Percentiles rank a stretch among this genome's conserved stretches.
Evolutionary conservation across 257 asterid genomes (phyloP).

Genomic region (Scutellaria minor): DNA sequence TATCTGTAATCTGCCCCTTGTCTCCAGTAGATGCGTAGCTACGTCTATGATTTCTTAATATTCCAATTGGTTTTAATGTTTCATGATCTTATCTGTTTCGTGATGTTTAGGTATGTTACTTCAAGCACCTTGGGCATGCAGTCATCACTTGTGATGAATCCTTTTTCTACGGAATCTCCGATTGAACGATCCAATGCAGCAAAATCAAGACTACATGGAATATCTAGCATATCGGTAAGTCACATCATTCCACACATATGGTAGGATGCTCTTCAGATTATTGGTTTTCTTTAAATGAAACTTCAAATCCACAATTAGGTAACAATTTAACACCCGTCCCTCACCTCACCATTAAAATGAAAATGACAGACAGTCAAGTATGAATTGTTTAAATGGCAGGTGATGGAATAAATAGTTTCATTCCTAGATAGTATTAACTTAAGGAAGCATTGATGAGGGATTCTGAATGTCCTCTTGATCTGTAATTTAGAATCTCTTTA

Average conservation of each 20-base stretch:
- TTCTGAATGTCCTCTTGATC: neutral
- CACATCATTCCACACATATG: constrained; percentile 7
- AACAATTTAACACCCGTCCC: neutral
- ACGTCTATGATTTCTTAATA: neutral
- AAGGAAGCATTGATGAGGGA: neutral
- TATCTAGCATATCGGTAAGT: constrained; percentile 39
- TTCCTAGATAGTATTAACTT: neutral
- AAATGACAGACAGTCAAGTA: neutral
- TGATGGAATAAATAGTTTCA: neutral
- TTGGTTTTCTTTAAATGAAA: neutral
- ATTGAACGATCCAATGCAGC: constrained; percentile 22
- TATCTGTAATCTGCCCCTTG: too few species aligned
- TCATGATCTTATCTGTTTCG: neutral
- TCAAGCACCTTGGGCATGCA: constrained; percentile 32
- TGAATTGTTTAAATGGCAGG: neutral
- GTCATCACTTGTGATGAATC: constrained; percentile 28
- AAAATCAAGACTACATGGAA: constrained; percentile 33
- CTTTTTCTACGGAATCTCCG: constrained; percentile 20
- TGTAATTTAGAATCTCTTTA: too few species aligned
- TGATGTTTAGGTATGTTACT: constrained; percentile 32
- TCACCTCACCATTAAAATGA: too few species aligned
- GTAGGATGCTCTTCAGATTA: neutral
- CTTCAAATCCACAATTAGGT: neutral
- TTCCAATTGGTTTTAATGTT: neutral
- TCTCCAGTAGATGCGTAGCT: neutral